Conservation (phyloP, 257 asterid species). For the Solanum virginianum region DNA sequence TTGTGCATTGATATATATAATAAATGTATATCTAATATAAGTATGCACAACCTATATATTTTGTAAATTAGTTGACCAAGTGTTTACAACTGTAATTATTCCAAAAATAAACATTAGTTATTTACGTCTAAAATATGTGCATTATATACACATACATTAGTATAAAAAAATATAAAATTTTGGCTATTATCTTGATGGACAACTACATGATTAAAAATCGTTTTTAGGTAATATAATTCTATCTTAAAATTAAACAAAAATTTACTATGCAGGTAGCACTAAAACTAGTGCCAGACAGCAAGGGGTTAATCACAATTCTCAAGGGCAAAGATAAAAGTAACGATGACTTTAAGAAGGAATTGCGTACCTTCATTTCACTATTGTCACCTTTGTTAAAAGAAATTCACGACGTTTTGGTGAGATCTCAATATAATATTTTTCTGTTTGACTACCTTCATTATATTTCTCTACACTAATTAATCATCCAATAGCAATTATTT, state of each 20-base stretch:
- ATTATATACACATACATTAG: neutral
- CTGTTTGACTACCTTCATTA: neutral
- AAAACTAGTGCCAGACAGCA: constrained; percentile 58
- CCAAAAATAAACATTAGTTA: neutral
- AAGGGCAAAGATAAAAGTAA: constrained; percentile 39
- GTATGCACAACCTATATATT: neutral
- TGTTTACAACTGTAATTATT: neutral
- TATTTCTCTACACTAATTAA: neutral
- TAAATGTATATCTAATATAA: neutral
- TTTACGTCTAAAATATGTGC: neutral
- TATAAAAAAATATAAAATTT: neutral
- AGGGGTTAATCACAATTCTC: constrained; percentile 28
- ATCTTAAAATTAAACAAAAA: neutral
- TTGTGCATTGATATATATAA: neutral
- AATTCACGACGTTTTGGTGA: constrained; percentile 46
- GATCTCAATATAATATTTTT: neutral
- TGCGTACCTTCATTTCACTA: constrained; percentile 32
- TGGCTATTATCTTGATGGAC: neutral
- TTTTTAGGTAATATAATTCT: neutral
- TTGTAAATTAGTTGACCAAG: neutral
- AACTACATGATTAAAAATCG: neutral
- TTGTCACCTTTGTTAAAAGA: constrained; percentile 42
- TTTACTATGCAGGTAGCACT: constrained; percentile 45
- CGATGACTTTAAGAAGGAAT: constrained; percentile 41
- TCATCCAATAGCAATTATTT: neutral